Conservation (phyloP, 495 filamentous ascomycete species). For the Aspergillus sclerotiicarbonarius region DNA sequence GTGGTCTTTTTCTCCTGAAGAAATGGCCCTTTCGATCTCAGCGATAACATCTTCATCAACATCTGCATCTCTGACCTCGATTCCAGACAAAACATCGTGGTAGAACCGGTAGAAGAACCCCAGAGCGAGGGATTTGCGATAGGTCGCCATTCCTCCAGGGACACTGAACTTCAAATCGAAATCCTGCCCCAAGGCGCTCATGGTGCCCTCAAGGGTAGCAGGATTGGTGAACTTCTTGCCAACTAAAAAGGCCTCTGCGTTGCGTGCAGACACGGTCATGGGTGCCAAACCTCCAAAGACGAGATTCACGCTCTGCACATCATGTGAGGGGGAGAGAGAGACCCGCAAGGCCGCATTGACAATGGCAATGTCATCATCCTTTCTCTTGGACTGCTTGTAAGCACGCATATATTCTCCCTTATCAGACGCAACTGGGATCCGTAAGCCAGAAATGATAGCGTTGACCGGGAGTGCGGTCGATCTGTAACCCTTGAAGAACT, state of each 20-base stretch:
- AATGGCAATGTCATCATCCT: conserved; percentile 97
- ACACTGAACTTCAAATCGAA: conserved; percentile 85
- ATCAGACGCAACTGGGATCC: conserved; percentile 72
- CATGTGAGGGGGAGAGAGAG: conserved; percentile 58
- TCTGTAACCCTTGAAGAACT: conserved; percentile 92
- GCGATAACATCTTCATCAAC: conserved; percentile 53
- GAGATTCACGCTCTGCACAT: conserved; percentile 68
- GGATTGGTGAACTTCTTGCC: conserved; percentile 80
- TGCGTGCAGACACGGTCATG: conserved; percentile 78
- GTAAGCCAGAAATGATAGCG: conserved; percentile 79
- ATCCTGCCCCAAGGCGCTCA: conserved; percentile 82
- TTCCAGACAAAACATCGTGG: conserved; percentile 60
- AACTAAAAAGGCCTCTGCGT: conserved; percentile 63
- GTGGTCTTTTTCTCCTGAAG: conserved; percentile 54
- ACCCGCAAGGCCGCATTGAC: conserved; percentile 82
- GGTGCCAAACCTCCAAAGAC: conserved; percentile 93
- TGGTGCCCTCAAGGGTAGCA: conserved; percentile 78
- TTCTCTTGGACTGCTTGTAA: conserved; percentile 94
- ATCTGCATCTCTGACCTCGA: conserved; percentile 45
- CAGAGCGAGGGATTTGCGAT: conserved; percentile 84
- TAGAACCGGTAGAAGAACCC: conserved; percentile 90
- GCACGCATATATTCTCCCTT: conserved; percentile 59
- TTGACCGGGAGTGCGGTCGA: conserved; percentile 77
- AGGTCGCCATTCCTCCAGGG: conserved; percentile 94
- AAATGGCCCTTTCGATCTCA: conserved; percentile 62